Evolutionary conservation across 768 basidiomycete species (phyloP).

Genomic region (Gloeostereum incarnatum): DNA sequence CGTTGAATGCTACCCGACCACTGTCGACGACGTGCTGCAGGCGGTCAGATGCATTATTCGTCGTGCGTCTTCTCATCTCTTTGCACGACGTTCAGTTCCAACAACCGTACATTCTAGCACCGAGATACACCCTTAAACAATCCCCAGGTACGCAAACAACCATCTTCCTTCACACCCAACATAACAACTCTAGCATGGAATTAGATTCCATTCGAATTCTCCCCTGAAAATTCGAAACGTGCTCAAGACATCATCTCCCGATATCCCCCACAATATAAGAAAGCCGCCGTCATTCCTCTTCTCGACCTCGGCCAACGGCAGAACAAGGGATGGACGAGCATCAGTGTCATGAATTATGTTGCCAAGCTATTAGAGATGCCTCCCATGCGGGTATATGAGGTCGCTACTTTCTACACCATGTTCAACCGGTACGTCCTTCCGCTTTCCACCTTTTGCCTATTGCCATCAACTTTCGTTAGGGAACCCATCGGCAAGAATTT

Average conservation of each 20-base stretch:
- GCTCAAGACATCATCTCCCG: slow-evolving; percentile 85
- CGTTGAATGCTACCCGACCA: too few relatives aligned
- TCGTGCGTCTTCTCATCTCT: slow-evolving; percentile 41
- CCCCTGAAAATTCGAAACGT: slow-evolving; percentile 69
- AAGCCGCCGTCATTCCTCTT: slow-evolving; percentile 94
- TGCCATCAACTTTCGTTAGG: slow-evolving; percentile 25
- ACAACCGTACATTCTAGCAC: slow-evolving; percentile 57
- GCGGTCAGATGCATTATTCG: slow-evolving; percentile 79
- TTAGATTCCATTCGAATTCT: slow-evolving; percentile 88
- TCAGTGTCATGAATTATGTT: slow-evolving; percentile 98
- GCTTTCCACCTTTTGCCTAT: neutral
- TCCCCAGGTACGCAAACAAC: slow-evolving; percentile 46
- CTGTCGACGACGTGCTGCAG: slow-evolving; percentile 35
- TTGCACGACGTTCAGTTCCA: slow-evolving; percentile 4
- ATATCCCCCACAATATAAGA: slow-evolving; percentile 98
- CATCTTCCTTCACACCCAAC: slow-evolving; percentile 4
- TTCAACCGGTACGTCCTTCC: slow-evolving; percentile 74
- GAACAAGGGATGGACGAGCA: slow-evolving; percentile 97
- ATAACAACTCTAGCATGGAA: neutral
- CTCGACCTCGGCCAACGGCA: slow-evolving; percentile 95
- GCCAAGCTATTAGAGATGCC: slow-evolving; percentile 90
- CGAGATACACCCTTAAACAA: slow-evolving; percentile 95
- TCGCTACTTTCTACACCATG: slow-evolving; percentile 99
- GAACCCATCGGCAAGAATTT: slow-evolving; percentile 93
- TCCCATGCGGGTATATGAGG: slow-evolving; percentile 98